Conservation (phyloP, 1,284 basidiomycete species). For the Malassezia globosa region DNA sequence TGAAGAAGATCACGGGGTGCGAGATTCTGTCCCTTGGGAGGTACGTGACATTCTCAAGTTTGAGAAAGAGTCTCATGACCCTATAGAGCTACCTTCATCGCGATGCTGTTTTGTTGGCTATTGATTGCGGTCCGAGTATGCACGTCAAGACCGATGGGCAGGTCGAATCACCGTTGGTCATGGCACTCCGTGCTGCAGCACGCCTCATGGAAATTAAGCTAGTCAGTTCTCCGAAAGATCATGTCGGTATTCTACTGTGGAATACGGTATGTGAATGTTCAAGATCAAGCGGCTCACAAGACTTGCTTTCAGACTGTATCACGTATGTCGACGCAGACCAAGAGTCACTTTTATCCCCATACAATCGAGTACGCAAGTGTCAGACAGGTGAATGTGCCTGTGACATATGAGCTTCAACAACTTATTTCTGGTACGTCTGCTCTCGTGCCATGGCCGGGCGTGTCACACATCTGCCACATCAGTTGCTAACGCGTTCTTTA, state of each 20-base stretch:
- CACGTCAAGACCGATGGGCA: conserved; percentile 49
- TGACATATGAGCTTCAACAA: conserved; percentile 28
- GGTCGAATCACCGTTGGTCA: conserved; percentile 47
- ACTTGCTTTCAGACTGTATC: conserved; percentile 11
- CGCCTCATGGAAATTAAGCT: conserved; percentile 80
- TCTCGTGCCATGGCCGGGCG: too few relatives aligned
- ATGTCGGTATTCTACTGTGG: conserved; percentile 77
- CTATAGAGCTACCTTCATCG: conserved; percentile 15
- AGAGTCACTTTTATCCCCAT: conserved; percentile 6
- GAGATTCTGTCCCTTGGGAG: conserved; percentile 11
- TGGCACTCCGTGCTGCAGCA: conserved; percentile 67
- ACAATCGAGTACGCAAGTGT: conserved; percentile 56
- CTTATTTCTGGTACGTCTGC: conserved; percentile 57
- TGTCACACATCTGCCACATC: too few relatives aligned
- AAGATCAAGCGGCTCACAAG: neutral
- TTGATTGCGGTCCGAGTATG: conserved; percentile 86
- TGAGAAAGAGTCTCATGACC: too few relatives aligned
- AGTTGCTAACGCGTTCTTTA: too few relatives aligned
- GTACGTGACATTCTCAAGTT: neutral
- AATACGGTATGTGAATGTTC: conserved; percentile 61
- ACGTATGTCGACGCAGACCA: conserved; percentile 8
- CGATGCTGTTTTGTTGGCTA: conserved; percentile 60
- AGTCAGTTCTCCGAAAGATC: conserved; percentile 71
- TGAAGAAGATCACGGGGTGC: neutral
- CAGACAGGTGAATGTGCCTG: conserved; percentile 64